A percentile compares a stretch with the other conserved stretches of the same genome.
Conservation (phyloP, 345 rosid species). For the Syzygium grande region DNA sequence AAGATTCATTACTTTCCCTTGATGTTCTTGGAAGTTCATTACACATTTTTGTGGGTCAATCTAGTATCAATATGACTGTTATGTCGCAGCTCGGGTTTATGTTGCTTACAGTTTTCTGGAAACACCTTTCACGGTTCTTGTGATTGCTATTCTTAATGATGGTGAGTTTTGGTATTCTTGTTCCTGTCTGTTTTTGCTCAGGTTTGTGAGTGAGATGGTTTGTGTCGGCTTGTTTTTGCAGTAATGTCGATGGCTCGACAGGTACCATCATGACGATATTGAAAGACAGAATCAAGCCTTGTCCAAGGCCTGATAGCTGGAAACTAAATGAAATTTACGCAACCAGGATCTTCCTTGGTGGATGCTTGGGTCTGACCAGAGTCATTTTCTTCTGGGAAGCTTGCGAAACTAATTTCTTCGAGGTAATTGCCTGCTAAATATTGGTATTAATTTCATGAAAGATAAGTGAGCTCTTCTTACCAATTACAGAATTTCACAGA, state of each 20-base stretch:
- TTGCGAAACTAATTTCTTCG: not conserved
- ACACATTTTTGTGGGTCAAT: not conserved
- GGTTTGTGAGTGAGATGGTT: not conserved
- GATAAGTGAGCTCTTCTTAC: not conserved
- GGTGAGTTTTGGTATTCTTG: not conserved
- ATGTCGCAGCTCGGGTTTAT: not conserved
- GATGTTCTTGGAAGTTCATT: not conserved
- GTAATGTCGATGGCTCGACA: not conserved
- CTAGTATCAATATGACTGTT: not conserved
- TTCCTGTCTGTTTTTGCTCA: not conserved
- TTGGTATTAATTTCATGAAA: not conserved
- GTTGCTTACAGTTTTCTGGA: not conserved
- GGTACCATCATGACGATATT: not conserved
- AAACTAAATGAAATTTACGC: not conserved
- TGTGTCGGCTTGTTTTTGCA: not conserved
- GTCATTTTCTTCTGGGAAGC: not conserved
- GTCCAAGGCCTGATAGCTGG: accelerated
- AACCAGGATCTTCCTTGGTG: not conserved
- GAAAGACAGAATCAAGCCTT: not conserved
- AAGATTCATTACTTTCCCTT: not conserved
- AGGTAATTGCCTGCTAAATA: not conserved
- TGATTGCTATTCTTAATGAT: not conserved
- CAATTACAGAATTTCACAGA: not conserved
- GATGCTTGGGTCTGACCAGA: not conserved
- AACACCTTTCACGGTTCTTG: not conserved